These are phyloP conservation scores for Beauveria bassiana DNA, from an alignment of 2,329 filamentous ascomycete genomes.

Conservation along the genomic window DNA sequence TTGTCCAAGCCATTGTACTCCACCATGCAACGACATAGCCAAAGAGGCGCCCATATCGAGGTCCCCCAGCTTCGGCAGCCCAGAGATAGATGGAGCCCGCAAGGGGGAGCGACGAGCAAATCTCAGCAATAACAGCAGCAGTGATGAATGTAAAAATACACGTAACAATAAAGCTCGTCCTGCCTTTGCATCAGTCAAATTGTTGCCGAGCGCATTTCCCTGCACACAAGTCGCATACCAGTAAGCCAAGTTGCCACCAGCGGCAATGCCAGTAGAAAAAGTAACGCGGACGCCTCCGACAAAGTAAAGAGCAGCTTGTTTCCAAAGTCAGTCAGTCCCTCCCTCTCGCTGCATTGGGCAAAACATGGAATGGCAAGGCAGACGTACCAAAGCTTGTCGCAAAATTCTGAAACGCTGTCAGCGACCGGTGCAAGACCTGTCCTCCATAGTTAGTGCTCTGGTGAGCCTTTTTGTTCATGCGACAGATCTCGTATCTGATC, in stretches of 20 bases:
- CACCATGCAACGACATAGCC: conserved; percentile 58
- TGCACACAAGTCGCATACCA: conserved; percentile 34
- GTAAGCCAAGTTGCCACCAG: conserved; percentile 53
- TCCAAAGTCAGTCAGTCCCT: conserved; percentile 14
- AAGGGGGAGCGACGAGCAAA: conserved; percentile 51
- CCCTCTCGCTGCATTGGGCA: neutral
- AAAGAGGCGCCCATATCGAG: conserved; percentile 45
- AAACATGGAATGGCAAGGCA: neutral
- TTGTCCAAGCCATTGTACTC: conserved; percentile 56
- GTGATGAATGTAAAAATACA: conserved; percentile 55
- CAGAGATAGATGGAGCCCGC: conserved; percentile 54
- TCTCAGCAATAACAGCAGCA: conserved; percentile 51
- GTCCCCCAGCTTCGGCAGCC: conserved; percentile 52
- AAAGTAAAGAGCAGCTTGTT: conserved; percentile 50
- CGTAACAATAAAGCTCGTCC: conserved; percentile 53
- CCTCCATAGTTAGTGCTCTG: neutral
- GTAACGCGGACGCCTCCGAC: conserved; percentile 53
- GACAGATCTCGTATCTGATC: neutral
- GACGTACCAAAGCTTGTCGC: conserved; percentile 49
- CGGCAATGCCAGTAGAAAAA: conserved; percentile 54
- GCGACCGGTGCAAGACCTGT: conserved; percentile 49
- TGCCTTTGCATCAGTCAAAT: neutral
- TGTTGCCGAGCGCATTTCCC: neutral
- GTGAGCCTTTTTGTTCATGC: neutral
- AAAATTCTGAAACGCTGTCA: conserved; percentile 51